Evolutionary conservation across 2,329 filamentous ascomycete species (phyloP), one percentile per base, ranked within the genome.

Genomic region (Fusarium pininemorale): DNA sequence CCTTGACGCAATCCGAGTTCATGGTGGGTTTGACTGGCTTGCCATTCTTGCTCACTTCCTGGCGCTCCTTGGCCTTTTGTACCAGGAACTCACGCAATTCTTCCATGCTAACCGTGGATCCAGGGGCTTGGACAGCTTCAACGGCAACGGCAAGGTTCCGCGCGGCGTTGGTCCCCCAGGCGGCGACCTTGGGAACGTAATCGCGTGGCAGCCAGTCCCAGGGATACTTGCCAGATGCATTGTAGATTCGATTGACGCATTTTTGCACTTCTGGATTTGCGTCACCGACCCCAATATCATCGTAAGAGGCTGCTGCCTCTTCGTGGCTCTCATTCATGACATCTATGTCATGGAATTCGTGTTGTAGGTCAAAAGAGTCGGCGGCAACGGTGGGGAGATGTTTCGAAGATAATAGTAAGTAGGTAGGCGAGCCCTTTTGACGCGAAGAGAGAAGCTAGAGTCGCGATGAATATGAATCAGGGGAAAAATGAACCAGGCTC

Each of bases 131-230:
- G 6, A 59, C 39, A n/a, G 30, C 20, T 15, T 53, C 45, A n/a
- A 68, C 63, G 4, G 37, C 63, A 16, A 20, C 2, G 14, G 53
- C 26, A 10, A 66, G n/a, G 18, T 32, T 47, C n/a, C 14, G 4
- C 8, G 41, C 39, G 15, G 39, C 26, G 16, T 26, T 37, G 16
- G 11, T 12, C 2, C 22, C 41, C 45, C 63, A 67, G 20, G 50
- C 13, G 5, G 47, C 11, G 24, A 47, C 20, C 12, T 20, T 50
- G 7, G 51, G 64, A 7, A 32, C 15, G n/a, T 51, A 67, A 18
- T 66, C 22, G 6, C 13, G 20, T 5, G 62, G 64, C 11, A 67
- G 32, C 64, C 38, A 66, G 24, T 67, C 62, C 51, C 44, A 59
- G 22, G 62, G 64, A 55, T 63, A 59, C 6, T 13, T 28, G 4